Evolutionary conservation across 176 grass and related monocot species (phyloP), one percentile per base, ranked within the genome.

Genomic region (Ensete ventricosum): DNA sequence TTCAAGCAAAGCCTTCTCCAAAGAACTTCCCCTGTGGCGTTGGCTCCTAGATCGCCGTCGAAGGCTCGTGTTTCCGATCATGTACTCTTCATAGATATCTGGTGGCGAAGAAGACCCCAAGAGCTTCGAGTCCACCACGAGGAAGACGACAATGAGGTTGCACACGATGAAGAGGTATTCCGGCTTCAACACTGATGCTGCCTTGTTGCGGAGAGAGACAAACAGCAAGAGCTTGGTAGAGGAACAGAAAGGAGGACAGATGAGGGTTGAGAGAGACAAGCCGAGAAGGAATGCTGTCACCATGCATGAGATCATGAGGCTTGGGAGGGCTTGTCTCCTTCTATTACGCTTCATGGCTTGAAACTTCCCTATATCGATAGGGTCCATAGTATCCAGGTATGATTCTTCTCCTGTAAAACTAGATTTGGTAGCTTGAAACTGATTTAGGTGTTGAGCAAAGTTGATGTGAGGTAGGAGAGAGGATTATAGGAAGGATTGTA

Each of bases 101-200:
- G 50, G 14, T 50, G 67, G 1, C 34, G 29, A 52, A 52, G 69
- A 22, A n/a, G 49, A 14, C 11, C 69, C 24, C 16, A 22, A 17
- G 10, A 72, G n/a, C 50, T 52, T 53, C 17, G 50, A 52, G 9
- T 72, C 69, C 9, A 48, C 50, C 17, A 72, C 50, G 50, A 72
- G 69, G n/a, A 72, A 72, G 50, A 72, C 21, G 69, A 72, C n/a
- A 6, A 72, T 54, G 69, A 72, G 50, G 50, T 53, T 72, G 69
- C 49, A 17, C 50, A 72, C 2, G 50, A 72, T 9, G 50, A 72
- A 53, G 50, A 72, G 9, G 69, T n/a, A 53, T 23, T 50, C 12
- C 50, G 69, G 69, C 50, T 17, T 16, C 0, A 53, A 20, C 69
- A 20, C 2, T 9, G 50, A 13, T 4, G 49, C 49, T 3, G 50